phyloP scores from a whole-genome alignment of 306 rosid species.

The Sphenostylis stenocarpa region DNA sequence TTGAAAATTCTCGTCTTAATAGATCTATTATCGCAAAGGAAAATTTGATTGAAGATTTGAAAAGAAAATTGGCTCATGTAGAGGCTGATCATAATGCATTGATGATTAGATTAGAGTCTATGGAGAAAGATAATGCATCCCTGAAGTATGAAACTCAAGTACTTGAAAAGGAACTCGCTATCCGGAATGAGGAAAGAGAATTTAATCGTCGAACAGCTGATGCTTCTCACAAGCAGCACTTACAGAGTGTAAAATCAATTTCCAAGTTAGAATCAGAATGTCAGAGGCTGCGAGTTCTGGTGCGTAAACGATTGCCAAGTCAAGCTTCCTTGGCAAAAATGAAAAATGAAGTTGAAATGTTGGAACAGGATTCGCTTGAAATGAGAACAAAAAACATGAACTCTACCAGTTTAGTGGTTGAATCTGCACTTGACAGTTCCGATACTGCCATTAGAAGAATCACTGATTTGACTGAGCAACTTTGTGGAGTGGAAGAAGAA shows the following conservation, averaged over 20 bases:
- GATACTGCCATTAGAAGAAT: constrained; percentile 45
- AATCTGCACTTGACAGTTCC: constrained; percentile 44
- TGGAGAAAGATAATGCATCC: constrained; percentile 63
- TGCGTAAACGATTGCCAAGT: constrained; percentile 75
- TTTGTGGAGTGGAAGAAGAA: constrained; percentile 68
- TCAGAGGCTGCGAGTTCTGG: constrained; percentile 72
- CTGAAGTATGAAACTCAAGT: constrained; percentile 70
- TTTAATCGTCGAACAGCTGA: constrained; percentile 62
- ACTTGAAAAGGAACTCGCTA: constrained; percentile 80
- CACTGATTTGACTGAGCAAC: constrained; percentile 52
- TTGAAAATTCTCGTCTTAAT: constrained; percentile 59
- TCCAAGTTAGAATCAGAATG: constrained; percentile 88
- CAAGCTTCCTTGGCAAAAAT: constrained; percentile 74
- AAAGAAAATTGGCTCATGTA: constrained; percentile 52
- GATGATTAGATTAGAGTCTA: constrained; percentile 59
- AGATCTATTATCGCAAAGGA: constrained; percentile 63
- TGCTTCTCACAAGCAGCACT: constrained; percentile 70
- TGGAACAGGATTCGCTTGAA: constrained; percentile 59
- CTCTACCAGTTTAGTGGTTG: constrained; percentile 44
- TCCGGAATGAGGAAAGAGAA: constrained; percentile 83
- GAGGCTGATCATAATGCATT: constrained; percentile 61
- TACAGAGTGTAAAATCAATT: constrained; percentile 64
- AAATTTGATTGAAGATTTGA: constrained; percentile 62
- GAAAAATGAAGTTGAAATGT: constrained; percentile 77
- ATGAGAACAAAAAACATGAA: constrained; percentile 50